Base-by-base conservation (phyloP, 148 eudicot species). In the Camellia lanceoleosa region DNA sequence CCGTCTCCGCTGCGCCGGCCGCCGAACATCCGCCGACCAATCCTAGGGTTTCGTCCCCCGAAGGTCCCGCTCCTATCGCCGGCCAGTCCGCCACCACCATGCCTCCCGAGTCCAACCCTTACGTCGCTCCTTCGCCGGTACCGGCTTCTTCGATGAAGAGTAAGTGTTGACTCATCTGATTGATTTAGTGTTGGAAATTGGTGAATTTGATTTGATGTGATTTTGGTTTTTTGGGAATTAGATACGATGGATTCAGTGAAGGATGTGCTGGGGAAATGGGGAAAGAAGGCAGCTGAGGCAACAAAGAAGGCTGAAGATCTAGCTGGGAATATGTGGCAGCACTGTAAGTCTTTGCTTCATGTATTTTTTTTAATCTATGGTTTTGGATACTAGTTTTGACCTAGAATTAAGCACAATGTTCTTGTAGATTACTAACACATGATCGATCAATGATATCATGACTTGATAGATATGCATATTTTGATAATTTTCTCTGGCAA, bases 251-350 rank as follows among this genome's bases (percentile, higher is more conserved):
- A 92, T 5, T 65, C 96, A 16, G 84, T 93, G 80, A 95, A 89
- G 86, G 97, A 87, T 79, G 97, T 84, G 88, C 81, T 93, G 5
- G 94, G 91, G 30, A 89, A 84, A 80, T 95, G 92, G 94, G 94
- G 97, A 18, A 95, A 93, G 93, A 89, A 83, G 76, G 98, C 98
- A 19, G 89, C 97, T 7, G 97, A 93, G 79, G 97, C 97, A 0
- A 84, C 94, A 10, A 90, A 81, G 85, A 92, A 90, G 84, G 92
- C 93, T 16, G 88, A 89, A 81, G 93, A 88, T 86, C 89, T 93
- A 79, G 96, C 98, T 82, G 97, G 97, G 66, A 86, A 93, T 80
- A 87, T 92, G 90, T 95, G 97, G 98, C 98, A 95, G 85, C 97
- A 95, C 84, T 85, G 98, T 95, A 76, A 87, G 92, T 87, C 5